Percentiles rank a stretch among this genome's conserved stretches.
phyloP scores from a whole-genome alignment of 1,284 basidiomycete genomes.

The Cryptococcus sp. region DNA sequence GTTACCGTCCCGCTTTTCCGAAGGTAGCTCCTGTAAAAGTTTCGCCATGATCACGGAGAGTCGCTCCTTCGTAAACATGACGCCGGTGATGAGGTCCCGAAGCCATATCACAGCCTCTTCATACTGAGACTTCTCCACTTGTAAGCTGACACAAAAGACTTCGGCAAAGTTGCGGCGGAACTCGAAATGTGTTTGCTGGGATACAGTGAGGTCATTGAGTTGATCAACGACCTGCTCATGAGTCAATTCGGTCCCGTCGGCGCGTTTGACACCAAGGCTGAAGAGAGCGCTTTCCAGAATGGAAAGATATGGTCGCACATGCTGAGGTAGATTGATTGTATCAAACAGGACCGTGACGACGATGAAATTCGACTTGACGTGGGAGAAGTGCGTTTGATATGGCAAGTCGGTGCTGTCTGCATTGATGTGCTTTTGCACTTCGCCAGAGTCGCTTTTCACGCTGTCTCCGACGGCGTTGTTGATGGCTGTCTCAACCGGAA shows the following conservation, averaged over 20 bases:
- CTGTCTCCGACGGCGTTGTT: slow-evolving; percentile 40
- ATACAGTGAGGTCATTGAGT: slow-evolving; percentile 88
- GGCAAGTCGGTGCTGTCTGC: slow-evolving; percentile 70
- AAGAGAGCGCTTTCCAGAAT: slow-evolving; percentile 88
- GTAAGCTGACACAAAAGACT: slow-evolving; percentile 72
- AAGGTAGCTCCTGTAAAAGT: slow-evolving; percentile 86
- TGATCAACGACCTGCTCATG: slow-evolving; percentile 91
- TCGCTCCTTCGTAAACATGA: slow-evolving; percentile 79
- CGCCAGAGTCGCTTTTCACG: slow-evolving; percentile 29
- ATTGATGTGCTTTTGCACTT: slow-evolving; percentile 67
- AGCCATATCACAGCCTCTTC: slow-evolving; percentile 83
- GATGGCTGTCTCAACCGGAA: slow-evolving; percentile 73
- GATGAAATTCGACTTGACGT: slow-evolving; percentile 92
- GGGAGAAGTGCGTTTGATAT: slow-evolving; percentile 90
- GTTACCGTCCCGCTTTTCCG: slow-evolving; percentile 86
- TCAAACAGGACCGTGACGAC: slow-evolving; percentile 78
- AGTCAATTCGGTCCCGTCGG: slow-evolving; percentile 68
- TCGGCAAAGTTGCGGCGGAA: slow-evolving; percentile 71
- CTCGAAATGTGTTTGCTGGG: slow-evolving; percentile 77
- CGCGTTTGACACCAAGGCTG: slow-evolving; percentile 75
- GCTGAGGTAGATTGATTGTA: slow-evolving; percentile 66
- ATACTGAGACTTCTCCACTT: slow-evolving; percentile 80
- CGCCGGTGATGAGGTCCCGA: slow-evolving; percentile 80
- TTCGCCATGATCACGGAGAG: slow-evolving; percentile 85
- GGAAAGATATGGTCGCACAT: slow-evolving; percentile 78